A percentile compares a stretch with the other conserved stretches of the same genome.
Conservation (phyloP, 2,329 filamentous ascomycete species). For the Tolypocladium ophioglossoides region DNA sequence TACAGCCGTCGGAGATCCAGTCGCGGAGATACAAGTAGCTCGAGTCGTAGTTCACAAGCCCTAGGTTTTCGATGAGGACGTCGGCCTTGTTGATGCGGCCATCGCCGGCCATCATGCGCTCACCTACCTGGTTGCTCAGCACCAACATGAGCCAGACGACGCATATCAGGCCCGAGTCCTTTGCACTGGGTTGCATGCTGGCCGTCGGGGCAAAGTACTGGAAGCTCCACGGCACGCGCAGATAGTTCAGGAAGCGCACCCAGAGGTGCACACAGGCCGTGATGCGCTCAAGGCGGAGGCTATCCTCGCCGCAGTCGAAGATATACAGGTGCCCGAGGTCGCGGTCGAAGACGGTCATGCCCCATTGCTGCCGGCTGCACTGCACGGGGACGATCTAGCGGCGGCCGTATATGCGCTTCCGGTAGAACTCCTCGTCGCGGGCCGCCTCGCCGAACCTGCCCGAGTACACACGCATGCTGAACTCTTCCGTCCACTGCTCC, state of each 20-base stretch:
- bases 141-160: too few species aligned
- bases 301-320: slow-evolving; percentile 7
- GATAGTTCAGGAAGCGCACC: slow-evolving; percentile 8
- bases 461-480: slow-evolving; percentile 1
- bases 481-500: slow-evolving; percentile 1
- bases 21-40: too few species aligned
- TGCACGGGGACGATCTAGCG: slow-evolving; percentile 9
- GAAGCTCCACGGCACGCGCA: slow-evolving; percentile 9
- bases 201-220: slow-evolving; percentile 7
- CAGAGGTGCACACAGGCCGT: slow-evolving; percentile 8
- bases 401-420: slow-evolving; percentile 1
- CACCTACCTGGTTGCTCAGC: too few species aligned
- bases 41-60: too few species aligned
- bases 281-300: slow-evolving; percentile 4
- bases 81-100: too few species aligned
- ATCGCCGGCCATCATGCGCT: too few species aligned
- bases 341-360: slow-evolving; percentile 13
- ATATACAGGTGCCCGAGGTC: slow-evolving; percentile 8
- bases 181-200: neutral
- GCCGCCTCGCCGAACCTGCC: slow-evolving; percentile 1
- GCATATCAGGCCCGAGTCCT: slow-evolving; percentile 6
- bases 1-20: too few species aligned
- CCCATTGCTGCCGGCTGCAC: slow-evolving; percentile 6
- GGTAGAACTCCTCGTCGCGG: neutral
- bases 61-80: too few species aligned